A percentile compares a stretch with the other conserved stretches of the same genome.
Evolutionary conservation across 768 basidiomycete species (phyloP).

Genomic region (Steccherinum ochraceum): DNA sequence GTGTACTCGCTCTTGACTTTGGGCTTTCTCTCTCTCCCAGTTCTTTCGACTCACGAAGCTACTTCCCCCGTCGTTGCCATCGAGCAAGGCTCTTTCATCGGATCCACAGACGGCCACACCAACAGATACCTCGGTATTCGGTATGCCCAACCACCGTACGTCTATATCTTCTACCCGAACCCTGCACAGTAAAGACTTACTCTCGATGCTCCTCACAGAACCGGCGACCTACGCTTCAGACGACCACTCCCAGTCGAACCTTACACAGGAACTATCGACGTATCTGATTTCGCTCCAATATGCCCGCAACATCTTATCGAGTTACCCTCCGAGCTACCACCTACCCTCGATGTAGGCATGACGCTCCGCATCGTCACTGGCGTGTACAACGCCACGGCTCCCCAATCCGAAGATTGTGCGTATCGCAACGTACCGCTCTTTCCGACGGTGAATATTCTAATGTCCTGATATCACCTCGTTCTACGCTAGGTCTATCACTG

Average conservation of each 20-base stretch:
- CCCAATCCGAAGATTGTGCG: background rate
- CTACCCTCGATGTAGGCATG: background rate
- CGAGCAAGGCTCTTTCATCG: slow-evolving; percentile 6
- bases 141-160: slow-evolving; percentile 9
- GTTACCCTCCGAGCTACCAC: background rate
- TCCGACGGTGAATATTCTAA: background rate
- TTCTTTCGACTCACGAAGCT: background rate
- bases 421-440: background rate
- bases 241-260: background rate
- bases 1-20: background rate
- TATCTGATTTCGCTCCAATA: background rate
- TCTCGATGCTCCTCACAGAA: background rate
- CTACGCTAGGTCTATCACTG: background rate
- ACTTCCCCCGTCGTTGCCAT: background rate
- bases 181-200: background rate
- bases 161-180: background rate
- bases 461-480: background rate
- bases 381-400: background rate
- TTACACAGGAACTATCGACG: background rate
- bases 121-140: slow-evolving; percentile 8
- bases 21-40: background rate
- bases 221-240: background rate
- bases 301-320: background rate
- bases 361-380: background rate
- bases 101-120: background rate